Evolutionary conservation across 306 rosid genomes (phyloP).

Genomic region (Carpinus fangiana): DNA sequence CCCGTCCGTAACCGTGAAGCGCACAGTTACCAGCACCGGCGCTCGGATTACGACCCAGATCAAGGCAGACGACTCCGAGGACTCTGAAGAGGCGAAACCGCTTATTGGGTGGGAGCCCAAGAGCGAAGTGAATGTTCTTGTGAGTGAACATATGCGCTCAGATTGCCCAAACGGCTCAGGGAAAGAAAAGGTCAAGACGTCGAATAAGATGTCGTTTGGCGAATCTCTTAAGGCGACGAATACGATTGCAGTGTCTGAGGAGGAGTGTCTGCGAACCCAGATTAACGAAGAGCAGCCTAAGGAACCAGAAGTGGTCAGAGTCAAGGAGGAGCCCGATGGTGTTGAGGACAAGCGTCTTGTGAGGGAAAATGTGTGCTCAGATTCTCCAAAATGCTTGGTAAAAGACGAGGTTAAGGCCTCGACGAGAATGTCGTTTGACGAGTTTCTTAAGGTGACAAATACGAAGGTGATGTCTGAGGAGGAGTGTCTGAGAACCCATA

Average conservation of each 20-base stretch:
- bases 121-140: constrained; percentile 1
- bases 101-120: background rate
- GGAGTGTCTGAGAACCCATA: constrained; percentile 12
- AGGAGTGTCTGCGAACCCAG: constrained; percentile 27
- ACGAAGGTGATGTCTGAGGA: constrained; percentile 34
- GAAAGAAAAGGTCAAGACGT: background rate
- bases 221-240: constrained; percentile 36
- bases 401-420: background rate
- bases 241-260: constrained; percentile 30
- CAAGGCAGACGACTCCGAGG: constrained; percentile 7
- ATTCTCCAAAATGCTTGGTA: background rate
- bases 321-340: constrained; percentile 5
- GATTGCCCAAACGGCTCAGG: background rate
- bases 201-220: constrained; percentile 18
- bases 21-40: constrained; percentile 49
- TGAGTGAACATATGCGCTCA: background rate
- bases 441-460: constrained; percentile 34
- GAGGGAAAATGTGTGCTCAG: background rate
- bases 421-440: constrained; percentile 22
- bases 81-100: background rate
- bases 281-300: constrained; percentile 10
- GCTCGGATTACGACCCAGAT: constrained; percentile 44
- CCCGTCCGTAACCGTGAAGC: constrained; percentile 36
- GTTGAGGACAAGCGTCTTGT: background rate
- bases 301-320: background rate